Evolutionary conservation across 169 alveolate species (phyloP).

Genomic region (Plasmodium inui): DNA sequence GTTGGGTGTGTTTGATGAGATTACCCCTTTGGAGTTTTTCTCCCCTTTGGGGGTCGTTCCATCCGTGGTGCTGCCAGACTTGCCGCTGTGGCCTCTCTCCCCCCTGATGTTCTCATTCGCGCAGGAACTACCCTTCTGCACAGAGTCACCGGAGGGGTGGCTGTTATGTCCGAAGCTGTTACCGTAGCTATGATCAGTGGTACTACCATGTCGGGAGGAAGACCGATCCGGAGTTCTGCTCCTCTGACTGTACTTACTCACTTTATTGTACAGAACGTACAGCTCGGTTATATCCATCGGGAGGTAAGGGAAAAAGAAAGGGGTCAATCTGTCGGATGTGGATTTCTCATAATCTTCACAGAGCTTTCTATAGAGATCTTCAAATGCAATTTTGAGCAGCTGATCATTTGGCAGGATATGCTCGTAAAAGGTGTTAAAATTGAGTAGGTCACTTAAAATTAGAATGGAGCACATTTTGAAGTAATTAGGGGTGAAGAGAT

Average conservation of each 20-base stretch:
- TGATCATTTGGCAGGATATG: constrained; percentile 32
- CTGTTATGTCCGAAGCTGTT: not conserved
- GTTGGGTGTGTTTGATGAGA: not conserved
- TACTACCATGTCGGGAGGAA: not conserved
- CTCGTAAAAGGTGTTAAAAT: constrained; percentile 19
- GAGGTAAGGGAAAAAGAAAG: constrained; percentile 13
- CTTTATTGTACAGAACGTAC: not conserved
- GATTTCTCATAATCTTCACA: constrained; percentile 26
- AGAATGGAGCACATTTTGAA: constrained; percentile 65
- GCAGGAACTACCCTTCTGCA: not conserved
- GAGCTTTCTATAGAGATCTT: constrained; percentile 23
- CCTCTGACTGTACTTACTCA: not conserved
- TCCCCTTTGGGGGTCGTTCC: not conserved
- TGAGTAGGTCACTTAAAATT: constrained; percentile 45
- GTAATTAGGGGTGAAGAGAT: constrained; percentile 21
- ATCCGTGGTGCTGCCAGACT: not conserved
- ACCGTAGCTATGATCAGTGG: not conserved
- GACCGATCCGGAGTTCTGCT: not conserved
- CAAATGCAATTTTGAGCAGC: constrained; percentile 4
- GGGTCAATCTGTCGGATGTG: not conserved
- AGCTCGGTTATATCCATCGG: constrained; percentile 26
- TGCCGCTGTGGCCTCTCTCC: not conserved
- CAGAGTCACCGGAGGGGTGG: not conserved
- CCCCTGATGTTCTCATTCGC: not conserved
- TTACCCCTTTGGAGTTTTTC: not conserved